Evolutionary conservation across 2,329 filamentous ascomycete species (phyloP), one percentile per base, ranked within the genome.

Genomic region (Alternaria angustiovoidea): DNA sequence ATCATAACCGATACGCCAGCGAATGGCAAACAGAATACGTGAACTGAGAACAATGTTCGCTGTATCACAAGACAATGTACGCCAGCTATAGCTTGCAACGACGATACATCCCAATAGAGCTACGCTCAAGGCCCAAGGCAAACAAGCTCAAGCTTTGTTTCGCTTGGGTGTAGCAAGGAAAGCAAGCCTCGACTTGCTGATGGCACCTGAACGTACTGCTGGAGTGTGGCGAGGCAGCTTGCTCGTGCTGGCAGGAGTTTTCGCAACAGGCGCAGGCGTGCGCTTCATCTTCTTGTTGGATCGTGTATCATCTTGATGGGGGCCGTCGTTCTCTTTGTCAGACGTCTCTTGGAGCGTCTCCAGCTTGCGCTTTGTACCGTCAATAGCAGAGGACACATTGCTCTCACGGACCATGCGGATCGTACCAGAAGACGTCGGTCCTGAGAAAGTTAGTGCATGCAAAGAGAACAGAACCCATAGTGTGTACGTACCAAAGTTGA

Each of bases 351-450:
- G 75, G 2, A 76, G 61, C 12, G 66, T 69, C n/a, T 77, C 73
- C 66, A 81, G 75, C 68, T 82, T 83, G 59, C 82, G 78, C 73
- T 83, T 83, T 70, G 80, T 82, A 47, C 62, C 68, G 30, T 72
- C 68, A 26, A 62, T 57, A 18, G 69, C 51, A 14, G 73, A 72
- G 7, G 73, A 70, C 14, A 75, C 75, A 55, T 81, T 78, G 62
- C 82, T 82, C 67, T 79, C 79, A 39, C 81, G 76, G 22, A 84
- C 82, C 55, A 80, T 76, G 30, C 80, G 78, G 58, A 81, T 81
- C 7, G 74, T 78, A 28, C 75, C 70, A 22, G 73, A 73, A 7
- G 77, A 73, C 6, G 76, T 71, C 7, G 78, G 73, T 14, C 76
- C 78, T 71, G 22, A 47, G 20, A 20, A 18, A 30, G 24, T 61